These are phyloP conservation scores for fission yeast (Schizosaccharomyces pombe) DNA, from an alignment of 805 yeast species.

Conservation along the genomic window DNA sequence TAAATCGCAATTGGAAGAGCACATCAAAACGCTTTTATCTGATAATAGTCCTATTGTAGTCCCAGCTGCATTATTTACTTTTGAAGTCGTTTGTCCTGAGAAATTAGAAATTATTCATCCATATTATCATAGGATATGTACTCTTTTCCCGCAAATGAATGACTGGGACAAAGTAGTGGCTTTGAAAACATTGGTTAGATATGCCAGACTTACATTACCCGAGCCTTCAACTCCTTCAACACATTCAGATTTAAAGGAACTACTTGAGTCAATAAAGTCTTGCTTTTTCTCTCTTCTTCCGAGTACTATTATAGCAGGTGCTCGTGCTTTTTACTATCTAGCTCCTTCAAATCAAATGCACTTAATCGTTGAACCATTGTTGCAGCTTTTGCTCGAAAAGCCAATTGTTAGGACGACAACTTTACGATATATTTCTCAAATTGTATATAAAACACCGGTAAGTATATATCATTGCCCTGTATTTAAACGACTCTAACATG, in stretches of 20 bases:
- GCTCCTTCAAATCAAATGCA: slow-evolving; percentile 19
- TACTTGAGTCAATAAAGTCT: background rate
- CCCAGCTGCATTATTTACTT: slow-evolving; percentile 39
- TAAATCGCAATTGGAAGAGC: slow-evolving; percentile 25
- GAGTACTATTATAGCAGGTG: slow-evolving; percentile 6
- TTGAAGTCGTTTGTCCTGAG: slow-evolving; percentile 29
- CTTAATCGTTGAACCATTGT: slow-evolving; percentile 18
- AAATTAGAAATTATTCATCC: slow-evolving; percentile 48
- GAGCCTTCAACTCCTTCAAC: slow-evolving; percentile 11
- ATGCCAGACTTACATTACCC: slow-evolving; percentile 27
- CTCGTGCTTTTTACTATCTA: slow-evolving; percentile 4
- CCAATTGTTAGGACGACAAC: slow-evolving; percentile 6
- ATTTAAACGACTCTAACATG: background rate
- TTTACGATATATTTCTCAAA: slow-evolving; percentile 14
- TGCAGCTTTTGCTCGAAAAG: background rate
- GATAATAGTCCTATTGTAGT: slow-evolving; percentile 48
- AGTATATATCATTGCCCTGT: background rate
- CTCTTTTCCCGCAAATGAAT: slow-evolving; percentile 29
- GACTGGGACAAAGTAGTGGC: slow-evolving; percentile 44
- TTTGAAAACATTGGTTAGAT: slow-evolving; percentile 41
- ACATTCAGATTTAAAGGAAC: background rate
- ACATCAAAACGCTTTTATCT: slow-evolving; percentile 29
- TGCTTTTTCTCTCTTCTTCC: slow-evolving; percentile 1
- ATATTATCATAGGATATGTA: slow-evolving; percentile 35
- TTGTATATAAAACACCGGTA: slow-evolving; percentile 7